Evolutionary conservation across 1,284 basidiomycete genomes (phyloP), one percentile per base, ranked within the genome.

Genomic region (Malassezia japonica): DNA sequence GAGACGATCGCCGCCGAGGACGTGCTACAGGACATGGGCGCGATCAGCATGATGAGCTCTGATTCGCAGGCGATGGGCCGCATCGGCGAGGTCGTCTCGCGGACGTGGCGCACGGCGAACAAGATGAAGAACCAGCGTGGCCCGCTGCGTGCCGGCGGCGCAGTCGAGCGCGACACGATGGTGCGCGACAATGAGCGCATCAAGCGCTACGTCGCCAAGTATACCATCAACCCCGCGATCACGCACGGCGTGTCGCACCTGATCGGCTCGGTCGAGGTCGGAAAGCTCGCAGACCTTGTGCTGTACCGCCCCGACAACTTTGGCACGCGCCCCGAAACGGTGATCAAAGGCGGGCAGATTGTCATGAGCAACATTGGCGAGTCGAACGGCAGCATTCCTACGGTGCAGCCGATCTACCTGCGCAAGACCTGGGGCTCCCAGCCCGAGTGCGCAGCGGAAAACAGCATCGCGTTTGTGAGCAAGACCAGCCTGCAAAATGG

Each of bases 1-100:
- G 92, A 98, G 77, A 99, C 92, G 0, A 84, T 98, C 35, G 94
- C 92, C 0, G 94, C 94, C 0, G 94, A 99, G 73, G 94, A 99
- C 68, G 85, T 98, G 16, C 77, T 98, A 33, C 92, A 98, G 53
- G 92, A 98, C 71, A 80, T 76, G 0, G 94, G 94, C 1, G 90
- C 92, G 1, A 95, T 99, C 39, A 68, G 87, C 3, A 94, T 96
- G 83, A 94, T 96, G 63, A 86, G 83, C 57, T 89, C 86, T 4
- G 92, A 98, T 73, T 86, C 88, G 1, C 91, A 94, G 74, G 92
- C 92, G 0, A 96, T 98, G 94, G 92, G 94, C 15, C 61, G 69
- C 12, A 89, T 98, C 9, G 94, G 90, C 9, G 94, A 99, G 73
- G 92, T 98, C 6, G 77, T 91, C 6, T 81, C 83, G 34, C 78